phyloP scores from a whole-genome alignment of 129 eudicot genomes.

The Pseudognaphalium luteoalbum region DNA sequence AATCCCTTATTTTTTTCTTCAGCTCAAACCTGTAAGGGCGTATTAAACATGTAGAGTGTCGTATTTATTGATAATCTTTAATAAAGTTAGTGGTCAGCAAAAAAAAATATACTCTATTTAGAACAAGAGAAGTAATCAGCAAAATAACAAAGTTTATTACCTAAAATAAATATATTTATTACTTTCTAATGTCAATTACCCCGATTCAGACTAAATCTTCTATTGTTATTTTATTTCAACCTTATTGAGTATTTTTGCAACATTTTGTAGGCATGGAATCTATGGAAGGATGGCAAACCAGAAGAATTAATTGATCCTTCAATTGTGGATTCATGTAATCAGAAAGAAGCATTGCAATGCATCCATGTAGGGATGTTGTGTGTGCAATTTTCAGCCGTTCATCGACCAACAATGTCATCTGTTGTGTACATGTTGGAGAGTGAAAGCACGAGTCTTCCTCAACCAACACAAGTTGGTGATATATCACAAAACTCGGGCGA shows the following conservation, averaged over 20 bases:
- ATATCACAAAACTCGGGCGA: constrained; percentile 51
- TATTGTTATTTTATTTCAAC: no score
- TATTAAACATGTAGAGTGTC: no score
- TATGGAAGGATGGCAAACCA: constrained; percentile 62
- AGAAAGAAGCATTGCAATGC: constrained; percentile 56
- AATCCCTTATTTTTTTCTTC: no score
- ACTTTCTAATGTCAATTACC: no score
- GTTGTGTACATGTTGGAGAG: constrained; percentile 82
- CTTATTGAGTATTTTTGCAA: background rate
- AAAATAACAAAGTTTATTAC: no score
- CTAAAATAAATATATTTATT: no score
- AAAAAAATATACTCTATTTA: no score
- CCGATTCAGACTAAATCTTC: no score
- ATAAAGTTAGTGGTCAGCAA: no score
- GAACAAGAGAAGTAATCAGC: no score
- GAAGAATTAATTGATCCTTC: constrained; percentile 59
- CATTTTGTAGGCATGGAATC: constrained; percentile 70
- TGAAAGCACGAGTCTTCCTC: constrained; percentile 57
- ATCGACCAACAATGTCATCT: constrained; percentile 75
- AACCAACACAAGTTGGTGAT: constrained; percentile 56
- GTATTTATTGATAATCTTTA: no score
- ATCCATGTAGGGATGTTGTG: constrained; percentile 76
- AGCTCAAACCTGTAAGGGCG: no score
- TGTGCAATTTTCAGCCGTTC: constrained; percentile 62
- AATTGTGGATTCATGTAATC: constrained; percentile 33